Percentiles rank a stretch among this genome's conserved stretches.
Conservation (phyloP, 176 grass and related monocot genomes). For the Dactylis glomerata region DNA sequence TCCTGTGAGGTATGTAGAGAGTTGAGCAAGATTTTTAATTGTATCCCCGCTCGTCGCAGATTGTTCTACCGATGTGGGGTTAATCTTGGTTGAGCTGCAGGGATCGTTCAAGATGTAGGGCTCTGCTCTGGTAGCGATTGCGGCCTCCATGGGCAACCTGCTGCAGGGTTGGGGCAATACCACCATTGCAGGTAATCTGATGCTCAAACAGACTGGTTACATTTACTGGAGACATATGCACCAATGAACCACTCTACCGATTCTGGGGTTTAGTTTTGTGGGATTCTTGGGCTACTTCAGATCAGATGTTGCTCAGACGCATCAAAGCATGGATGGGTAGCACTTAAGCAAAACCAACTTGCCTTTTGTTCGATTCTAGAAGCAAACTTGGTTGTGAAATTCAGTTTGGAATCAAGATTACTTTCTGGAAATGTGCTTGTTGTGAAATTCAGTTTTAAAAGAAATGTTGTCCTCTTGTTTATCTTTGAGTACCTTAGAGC, state of each 20-base stretch:
- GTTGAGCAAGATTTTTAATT: no score
- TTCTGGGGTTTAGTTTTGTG: background rate
- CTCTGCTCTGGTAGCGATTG: constrained; percentile 61
- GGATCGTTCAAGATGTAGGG: constrained; percentile 38
- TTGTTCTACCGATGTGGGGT: background rate
- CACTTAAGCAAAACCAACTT: background rate
- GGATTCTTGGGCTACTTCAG: background rate
- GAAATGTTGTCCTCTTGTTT: no score
- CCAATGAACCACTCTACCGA: background rate
- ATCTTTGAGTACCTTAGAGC: no score
- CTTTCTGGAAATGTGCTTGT: no score
- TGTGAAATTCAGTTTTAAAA: no score
- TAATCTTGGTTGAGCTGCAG: constrained; percentile 12
- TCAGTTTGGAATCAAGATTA: no score
- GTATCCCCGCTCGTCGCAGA: no score
- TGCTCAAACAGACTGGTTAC: background rate
- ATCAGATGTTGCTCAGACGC: background rate
- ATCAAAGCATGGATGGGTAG: background rate
- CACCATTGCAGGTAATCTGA: constrained; percentile 65
- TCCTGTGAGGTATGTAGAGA: no score
- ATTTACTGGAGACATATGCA: background rate
- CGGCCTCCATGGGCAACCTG: constrained; percentile 72
- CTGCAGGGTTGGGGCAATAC: constrained; percentile 86
- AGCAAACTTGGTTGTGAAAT: background rate
- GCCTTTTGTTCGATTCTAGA: background rate